These are phyloP conservation scores for Tylopilus rubrobrunneus DNA, from an alignment of 768 basidiomycete genomes.

Conservation along the genomic window DNA sequence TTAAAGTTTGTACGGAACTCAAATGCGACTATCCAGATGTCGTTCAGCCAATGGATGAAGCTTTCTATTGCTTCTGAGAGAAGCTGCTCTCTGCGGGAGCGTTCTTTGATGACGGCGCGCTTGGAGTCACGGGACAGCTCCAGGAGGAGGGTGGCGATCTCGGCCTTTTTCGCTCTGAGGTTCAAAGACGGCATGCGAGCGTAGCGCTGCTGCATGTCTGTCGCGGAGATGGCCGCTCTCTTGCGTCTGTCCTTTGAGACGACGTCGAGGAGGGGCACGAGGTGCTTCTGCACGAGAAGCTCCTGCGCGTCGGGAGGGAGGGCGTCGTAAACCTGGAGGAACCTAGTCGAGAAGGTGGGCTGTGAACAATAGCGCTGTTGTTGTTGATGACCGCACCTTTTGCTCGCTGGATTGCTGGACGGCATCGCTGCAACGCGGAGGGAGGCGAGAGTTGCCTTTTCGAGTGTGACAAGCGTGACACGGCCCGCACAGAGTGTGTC, in stretches of 20 bases:
- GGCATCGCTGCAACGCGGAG: background rate
- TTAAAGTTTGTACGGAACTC: constrained; percentile 52
- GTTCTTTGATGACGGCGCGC: constrained; percentile 47
- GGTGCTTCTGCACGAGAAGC: constrained; percentile 45
- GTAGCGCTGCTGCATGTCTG: constrained; percentile 37
- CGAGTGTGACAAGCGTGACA: background rate
- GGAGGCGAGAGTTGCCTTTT: too few relatives aligned
- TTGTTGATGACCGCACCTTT: constrained; percentile 6
- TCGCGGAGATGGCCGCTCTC: constrained; percentile 39
- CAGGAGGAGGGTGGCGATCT: constrained; percentile 49
- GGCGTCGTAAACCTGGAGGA: constrained; percentile 43
- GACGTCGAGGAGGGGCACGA: constrained; percentile 46
- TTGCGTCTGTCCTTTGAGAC: constrained; percentile 36
- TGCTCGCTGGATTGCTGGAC: constrained; percentile 11
- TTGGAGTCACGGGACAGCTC: constrained; percentile 55
- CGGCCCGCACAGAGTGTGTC: too few relatives aligned
- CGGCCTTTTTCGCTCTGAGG: constrained; percentile 49
- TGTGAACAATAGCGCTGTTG: background rate
- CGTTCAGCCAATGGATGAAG: constrained; percentile 54
- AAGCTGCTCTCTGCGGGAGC: constrained; percentile 52
- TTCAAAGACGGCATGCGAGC: constrained; percentile 46
- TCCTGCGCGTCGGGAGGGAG: constrained; percentile 54
- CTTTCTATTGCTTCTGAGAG: constrained; percentile 53
- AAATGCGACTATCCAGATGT: constrained; percentile 60
- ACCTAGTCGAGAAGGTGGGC: constrained; percentile 28